A percentile compares a stretch with the other conserved stretches of the same genome.
Conservation (phyloP, 768 basidiomycete genomes). For the Mycena olivaceomarginata region DNA sequence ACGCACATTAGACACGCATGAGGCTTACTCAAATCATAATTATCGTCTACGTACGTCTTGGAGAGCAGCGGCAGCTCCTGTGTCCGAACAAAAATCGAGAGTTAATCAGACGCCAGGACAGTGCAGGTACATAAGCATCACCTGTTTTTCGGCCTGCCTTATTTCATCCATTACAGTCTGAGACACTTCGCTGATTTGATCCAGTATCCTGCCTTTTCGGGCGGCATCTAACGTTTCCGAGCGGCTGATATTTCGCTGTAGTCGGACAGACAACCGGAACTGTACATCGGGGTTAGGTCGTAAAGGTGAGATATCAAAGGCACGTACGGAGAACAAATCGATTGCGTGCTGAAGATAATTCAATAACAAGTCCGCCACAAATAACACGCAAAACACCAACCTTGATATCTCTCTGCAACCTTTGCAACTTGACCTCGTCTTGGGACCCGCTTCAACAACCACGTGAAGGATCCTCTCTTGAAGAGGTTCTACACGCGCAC, state of each 20-base stretch:
- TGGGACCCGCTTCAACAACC: conserved; percentile 41
- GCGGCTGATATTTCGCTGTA: conserved; percentile 34
- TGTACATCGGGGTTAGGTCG: conserved; percentile 6
- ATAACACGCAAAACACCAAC: neutral
- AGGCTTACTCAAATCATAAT: neutral
- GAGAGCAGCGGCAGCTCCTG: conserved; percentile 14
- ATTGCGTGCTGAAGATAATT: conserved; percentile 35
- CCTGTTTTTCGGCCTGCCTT: conserved; percentile 40
- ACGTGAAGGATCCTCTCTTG: conserved; percentile 39
- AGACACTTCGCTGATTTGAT: conserved; percentile 44
- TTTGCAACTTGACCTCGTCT: conserved; percentile 40
- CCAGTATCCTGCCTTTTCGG: conserved; percentile 40
- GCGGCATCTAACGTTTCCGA: conserved; percentile 35
- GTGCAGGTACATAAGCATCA: neutral
- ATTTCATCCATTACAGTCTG: conserved; percentile 42
- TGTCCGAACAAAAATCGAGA: neutral
- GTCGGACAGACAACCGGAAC: conserved; percentile 34
- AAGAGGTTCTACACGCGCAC: conserved; percentile 31
- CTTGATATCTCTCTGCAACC: conserved; percentile 43
- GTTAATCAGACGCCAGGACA: neutral
- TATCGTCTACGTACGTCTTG: conserved; percentile 33
- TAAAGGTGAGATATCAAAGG: neutral
- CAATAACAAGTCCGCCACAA: neutral
- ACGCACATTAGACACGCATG: conserved; percentile 13
- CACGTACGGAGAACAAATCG: conserved; percentile 45